Conservation (phyloP, 73 alveolate genomes). For the Effrenium voratum region DNA sequence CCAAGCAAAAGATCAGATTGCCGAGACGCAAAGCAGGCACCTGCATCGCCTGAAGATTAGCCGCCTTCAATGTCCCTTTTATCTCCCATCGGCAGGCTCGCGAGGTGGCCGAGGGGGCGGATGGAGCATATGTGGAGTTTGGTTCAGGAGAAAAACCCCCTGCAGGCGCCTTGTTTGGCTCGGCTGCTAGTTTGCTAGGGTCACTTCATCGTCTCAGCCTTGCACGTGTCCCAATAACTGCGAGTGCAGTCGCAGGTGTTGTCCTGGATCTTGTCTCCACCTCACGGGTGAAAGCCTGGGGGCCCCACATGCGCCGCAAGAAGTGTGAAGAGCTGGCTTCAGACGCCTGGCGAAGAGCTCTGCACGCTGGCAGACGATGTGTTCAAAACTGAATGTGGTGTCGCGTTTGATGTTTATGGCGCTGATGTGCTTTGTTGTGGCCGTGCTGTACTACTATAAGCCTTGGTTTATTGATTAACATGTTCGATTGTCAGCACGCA, state of each 20-base stretch:
- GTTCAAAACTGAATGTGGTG: too few relatives aligned
- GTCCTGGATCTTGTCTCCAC: constrained; percentile 66
- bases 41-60: too few relatives aligned
- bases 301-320: constrained; percentile 78
- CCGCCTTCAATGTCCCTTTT: background rate
- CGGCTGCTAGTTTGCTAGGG: too few relatives aligned
- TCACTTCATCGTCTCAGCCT: background rate
- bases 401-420: too few relatives aligned
- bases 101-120: constrained; percentile 27
- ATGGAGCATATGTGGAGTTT: constrained; percentile 69
- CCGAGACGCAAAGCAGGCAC: too few relatives aligned
- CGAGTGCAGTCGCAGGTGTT: background rate
- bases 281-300: constrained; percentile 93
- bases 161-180: constrained; percentile 23
- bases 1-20: too few relatives aligned
- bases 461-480: too few relatives aligned
- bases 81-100: constrained; percentile 19
- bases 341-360: background rate
- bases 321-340: constrained; percentile 90
- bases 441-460: too few relatives aligned
- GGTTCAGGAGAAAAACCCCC: constrained; percentile 49
- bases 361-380: too few relatives aligned
- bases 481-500: too few relatives aligned
- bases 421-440: too few relatives aligned
- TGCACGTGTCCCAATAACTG: background rate